A percentile compares a stretch with the other conserved stretches of the same genome.
Evolutionary conservation across 306 rosid species (phyloP).

Genomic region (Vachellia collinsii): DNA sequence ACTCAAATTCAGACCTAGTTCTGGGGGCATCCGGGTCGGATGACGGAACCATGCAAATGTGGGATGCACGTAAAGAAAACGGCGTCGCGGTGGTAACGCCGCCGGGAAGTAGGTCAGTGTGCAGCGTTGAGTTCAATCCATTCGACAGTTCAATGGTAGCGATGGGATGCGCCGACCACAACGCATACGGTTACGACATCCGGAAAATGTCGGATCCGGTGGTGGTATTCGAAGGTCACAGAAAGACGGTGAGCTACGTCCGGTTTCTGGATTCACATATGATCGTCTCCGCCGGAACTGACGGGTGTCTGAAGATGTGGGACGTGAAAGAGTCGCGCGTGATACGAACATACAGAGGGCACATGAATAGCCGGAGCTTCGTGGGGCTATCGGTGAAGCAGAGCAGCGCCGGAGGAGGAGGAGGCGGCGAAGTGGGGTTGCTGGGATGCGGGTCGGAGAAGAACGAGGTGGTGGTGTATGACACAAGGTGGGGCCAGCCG

Average conservation of each 20-base stretch:
- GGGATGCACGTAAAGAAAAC: constrained; percentile 59
- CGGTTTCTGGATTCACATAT: constrained; percentile 44
- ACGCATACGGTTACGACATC: constrained; percentile 56
- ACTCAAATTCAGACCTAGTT: constrained; percentile 45
- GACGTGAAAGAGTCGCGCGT: constrained; percentile 33
- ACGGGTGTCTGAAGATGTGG: constrained; percentile 65
- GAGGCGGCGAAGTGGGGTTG: constrained; percentile 37
- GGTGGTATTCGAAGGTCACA: constrained; percentile 49
- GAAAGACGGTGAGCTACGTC: constrained; percentile 57
- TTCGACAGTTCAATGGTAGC: constrained; percentile 45
- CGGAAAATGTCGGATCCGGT: constrained; percentile 54
- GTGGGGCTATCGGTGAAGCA: constrained; percentile 68
- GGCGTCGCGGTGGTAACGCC: constrained; percentile 49
- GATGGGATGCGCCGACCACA: constrained; percentile 64
- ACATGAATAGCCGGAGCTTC: constrained; percentile 55
- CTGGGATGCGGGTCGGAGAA: constrained; percentile 71
- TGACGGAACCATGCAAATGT: constrained; percentile 68
- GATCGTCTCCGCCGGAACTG: constrained; percentile 52
- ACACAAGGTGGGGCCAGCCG: constrained; percentile 61
- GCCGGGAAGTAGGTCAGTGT: constrained; percentile 50
- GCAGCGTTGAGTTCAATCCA: constrained; percentile 62
- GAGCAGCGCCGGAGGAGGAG: constrained; percentile 45
- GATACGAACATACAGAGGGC: constrained; percentile 58
- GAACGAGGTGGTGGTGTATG: constrained; percentile 56
- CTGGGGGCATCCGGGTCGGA: constrained; percentile 68